These are phyloP conservation scores for Rutstroemia sp. DNA, from an alignment of 2,329 filamentous ascomycete genomes.

Conservation along the genomic window DNA sequence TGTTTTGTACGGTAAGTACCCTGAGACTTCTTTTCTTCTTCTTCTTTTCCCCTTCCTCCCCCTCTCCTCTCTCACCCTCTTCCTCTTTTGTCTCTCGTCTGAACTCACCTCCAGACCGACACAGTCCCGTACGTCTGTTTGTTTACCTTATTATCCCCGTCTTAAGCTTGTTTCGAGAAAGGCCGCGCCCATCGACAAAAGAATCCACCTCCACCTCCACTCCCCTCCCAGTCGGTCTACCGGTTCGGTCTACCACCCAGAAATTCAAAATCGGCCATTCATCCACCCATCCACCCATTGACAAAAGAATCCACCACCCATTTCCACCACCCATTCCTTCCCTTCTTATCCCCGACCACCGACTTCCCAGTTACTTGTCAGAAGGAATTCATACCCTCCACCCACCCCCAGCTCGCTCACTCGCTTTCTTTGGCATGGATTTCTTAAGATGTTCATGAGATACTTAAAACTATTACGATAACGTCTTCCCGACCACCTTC, in stretches of 20 bases:
- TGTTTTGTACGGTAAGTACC: background rate
- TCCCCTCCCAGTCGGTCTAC: no score
- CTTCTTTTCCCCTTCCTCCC: no score
- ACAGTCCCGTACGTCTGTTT: background rate
- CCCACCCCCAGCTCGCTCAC: background rate
- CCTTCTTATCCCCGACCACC: background rate
- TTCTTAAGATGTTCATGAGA: conserved; percentile 24
- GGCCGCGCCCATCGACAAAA: no score
- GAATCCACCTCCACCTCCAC: no score
- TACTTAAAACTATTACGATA: conserved; percentile 15
- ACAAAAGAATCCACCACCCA: background rate
- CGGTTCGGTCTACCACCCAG: no score
- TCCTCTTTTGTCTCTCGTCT: background rate
- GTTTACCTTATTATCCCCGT: no score
- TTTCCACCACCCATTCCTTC: conserved; percentile 7
- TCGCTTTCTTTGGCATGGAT: conserved; percentile 18
- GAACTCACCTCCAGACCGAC: background rate
- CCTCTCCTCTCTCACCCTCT: background rate
- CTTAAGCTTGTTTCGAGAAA: no score
- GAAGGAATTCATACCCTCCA: background rate
- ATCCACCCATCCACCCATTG: no score
- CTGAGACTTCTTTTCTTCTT: no score
- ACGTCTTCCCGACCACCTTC: conserved; percentile 6
- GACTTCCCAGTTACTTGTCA: background rate
- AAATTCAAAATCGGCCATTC: no score